Conservation (phyloP, 768 basidiomycete species). For the Kwoniella bestiolae region DNA sequence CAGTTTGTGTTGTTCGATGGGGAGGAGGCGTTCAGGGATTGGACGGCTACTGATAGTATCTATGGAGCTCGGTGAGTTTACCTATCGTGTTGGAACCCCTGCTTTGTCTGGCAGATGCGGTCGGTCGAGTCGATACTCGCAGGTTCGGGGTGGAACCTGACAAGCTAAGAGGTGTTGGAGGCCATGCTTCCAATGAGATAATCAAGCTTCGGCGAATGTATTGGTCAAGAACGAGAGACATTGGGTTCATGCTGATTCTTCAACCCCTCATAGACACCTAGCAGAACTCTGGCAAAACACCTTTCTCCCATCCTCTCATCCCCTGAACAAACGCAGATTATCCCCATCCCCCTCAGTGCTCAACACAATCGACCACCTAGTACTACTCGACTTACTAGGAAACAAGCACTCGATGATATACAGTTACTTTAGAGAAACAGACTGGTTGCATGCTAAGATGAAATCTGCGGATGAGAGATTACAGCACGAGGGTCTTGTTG, state of each 20-base stretch:
- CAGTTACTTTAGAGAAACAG: constrained; percentile 83
- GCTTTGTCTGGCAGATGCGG: too few species aligned
- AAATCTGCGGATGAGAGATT: constrained; percentile 73
- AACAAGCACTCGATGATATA: constrained; percentile 72
- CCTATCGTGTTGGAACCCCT: too few species aligned
- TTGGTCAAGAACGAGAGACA: too few species aligned
- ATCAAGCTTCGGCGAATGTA: too few species aligned
- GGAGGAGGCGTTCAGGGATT: constrained; percentile 90
- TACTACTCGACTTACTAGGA: constrained; percentile 91
- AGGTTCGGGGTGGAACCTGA: too few species aligned
- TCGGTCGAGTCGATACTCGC: too few species aligned
- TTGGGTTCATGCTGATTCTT: too few species aligned
- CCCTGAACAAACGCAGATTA: constrained; percentile 60
- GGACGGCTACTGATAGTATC: constrained; percentile 86
- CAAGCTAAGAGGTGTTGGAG: too few species aligned
- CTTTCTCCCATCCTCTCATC: constrained; percentile 65
- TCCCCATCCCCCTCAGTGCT: constrained; percentile 68
- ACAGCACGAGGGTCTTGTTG: constrained; percentile 68
- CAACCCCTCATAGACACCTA: constrained; percentile 90
- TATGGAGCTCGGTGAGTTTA: constrained; percentile 91
- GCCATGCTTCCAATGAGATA: too few species aligned
- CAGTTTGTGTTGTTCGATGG: constrained; percentile 97
- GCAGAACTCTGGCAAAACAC: constrained; percentile 80
- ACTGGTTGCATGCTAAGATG: constrained; percentile 87
- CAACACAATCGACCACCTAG: constrained; percentile 80